These are phyloP conservation scores for Gaeumannomyces tritici DNA, from an alignment of 2,329 filamentous ascomycete species.

Conservation along the genomic window DNA sequence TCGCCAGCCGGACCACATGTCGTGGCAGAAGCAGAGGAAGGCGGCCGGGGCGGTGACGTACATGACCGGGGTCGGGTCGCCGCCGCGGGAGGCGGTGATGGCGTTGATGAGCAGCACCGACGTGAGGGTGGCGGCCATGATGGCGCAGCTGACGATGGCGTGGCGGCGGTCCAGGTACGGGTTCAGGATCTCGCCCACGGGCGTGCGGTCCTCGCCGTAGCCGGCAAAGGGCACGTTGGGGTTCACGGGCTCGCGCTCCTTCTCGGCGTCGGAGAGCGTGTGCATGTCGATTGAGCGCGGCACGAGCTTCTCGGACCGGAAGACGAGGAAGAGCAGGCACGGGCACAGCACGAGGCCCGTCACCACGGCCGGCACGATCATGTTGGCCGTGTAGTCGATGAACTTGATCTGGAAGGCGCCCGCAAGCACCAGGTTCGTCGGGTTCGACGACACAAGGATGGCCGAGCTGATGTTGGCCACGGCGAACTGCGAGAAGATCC, in stretches of 20 bases:
- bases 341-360: slow-evolving; percentile 61
- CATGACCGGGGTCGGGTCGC: slow-evolving; percentile 47
- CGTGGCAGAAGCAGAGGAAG: slow-evolving; percentile 59
- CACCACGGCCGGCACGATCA: slow-evolving; percentile 62
- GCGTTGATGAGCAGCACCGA: slow-evolving; percentile 59
- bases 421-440: slow-evolving; percentile 65
- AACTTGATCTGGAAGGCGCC: slow-evolving; percentile 65
- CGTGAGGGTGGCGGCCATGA: slow-evolving; percentile 60
- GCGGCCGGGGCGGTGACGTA: slow-evolving; percentile 63
- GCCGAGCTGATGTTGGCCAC: slow-evolving; percentile 66
- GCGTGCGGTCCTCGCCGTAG: slow-evolving; percentile 37
- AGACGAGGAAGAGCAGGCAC: slow-evolving; percentile 60
- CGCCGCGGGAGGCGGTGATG: slow-evolving; percentile 29
- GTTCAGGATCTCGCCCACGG: slow-evolving; percentile 64
- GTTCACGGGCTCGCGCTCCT: slow-evolving; percentile 50
- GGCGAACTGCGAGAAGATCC: slow-evolving; percentile 65
- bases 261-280: slow-evolving; percentile 49
- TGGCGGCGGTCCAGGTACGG: slow-evolving; percentile 60
- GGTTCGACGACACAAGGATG: slow-evolving; percentile 69
- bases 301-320: slow-evolving; percentile 53
- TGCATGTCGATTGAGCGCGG: slow-evolving; percentile 60
- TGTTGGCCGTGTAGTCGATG: slow-evolving; percentile 66
- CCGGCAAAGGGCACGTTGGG: slow-evolving; percentile 61
- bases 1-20: slow-evolving; percentile 53
- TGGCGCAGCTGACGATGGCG: slow-evolving; percentile 50